phyloP scores from a whole-genome alignment of 768 basidiomycete genomes.

The Naganishia vaughanmartiniae region DNA sequence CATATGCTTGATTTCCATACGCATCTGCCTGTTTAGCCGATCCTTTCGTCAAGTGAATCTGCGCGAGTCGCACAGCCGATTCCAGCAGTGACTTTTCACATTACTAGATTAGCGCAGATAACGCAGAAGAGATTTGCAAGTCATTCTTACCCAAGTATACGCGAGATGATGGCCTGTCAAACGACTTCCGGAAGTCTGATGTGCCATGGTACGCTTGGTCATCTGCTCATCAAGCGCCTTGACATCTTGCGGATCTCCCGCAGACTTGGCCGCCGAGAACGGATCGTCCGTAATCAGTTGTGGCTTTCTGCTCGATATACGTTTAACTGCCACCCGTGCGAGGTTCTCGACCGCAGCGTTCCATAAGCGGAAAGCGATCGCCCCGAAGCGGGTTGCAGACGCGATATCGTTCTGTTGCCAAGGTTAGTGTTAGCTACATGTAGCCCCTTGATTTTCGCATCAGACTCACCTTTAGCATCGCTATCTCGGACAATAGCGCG shows the following conservation, averaged over 20 bases:
- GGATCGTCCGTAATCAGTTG: slow-evolving; percentile 55
- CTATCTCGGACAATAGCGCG: slow-evolving; percentile 66
- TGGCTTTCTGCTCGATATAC: slow-evolving; percentile 49
- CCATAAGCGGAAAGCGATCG: slow-evolving; percentile 74
- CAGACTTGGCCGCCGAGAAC: slow-evolving; percentile 50
- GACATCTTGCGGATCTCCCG: slow-evolving; percentile 31
- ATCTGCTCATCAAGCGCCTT: slow-evolving; percentile 43
- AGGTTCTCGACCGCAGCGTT: slow-evolving; percentile 73
- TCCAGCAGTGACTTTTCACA: slow-evolving; percentile 59
- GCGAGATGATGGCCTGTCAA: slow-evolving; percentile 55
- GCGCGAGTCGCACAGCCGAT: slow-evolving; percentile 65
- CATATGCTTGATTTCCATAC: slow-evolving; percentile 73
- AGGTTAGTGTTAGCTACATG: background rate
- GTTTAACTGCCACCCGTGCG: slow-evolving; percentile 56
- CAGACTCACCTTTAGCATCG: slow-evolving; percentile 43
- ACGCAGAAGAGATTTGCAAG: background rate
- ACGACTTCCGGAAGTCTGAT: slow-evolving; percentile 13
- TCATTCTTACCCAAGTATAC: slow-evolving; percentile 54
- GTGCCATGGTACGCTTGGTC: slow-evolving; percentile 30
- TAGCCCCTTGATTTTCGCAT: background rate
- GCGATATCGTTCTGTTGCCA: slow-evolving; percentile 62
- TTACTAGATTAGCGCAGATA: background rate
- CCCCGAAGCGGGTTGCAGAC: slow-evolving; percentile 60
- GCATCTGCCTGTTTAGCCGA: slow-evolving; percentile 81
- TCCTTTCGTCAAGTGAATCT: slow-evolving; percentile 68